Conservation (phyloP, 768 basidiomycete genomes). For the Boletellus ananas region DNA sequence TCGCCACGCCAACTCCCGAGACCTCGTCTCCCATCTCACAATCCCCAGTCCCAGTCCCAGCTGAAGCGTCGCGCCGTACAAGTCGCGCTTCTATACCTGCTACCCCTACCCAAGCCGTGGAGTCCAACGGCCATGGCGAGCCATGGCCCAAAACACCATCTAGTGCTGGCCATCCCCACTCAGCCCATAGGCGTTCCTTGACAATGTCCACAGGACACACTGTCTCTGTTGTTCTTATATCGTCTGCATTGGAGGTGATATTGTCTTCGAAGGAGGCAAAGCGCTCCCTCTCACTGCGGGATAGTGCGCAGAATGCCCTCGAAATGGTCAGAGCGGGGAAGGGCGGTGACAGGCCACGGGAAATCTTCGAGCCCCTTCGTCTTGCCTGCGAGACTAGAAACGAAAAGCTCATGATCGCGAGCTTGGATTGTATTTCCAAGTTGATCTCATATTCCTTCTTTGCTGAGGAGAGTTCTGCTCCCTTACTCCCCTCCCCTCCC, state of each 20-base stretch:
- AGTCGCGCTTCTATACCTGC: slow-evolving; percentile 5
- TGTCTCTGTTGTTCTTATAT: slow-evolving; percentile 76
- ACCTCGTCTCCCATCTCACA: slow-evolving; percentile 9
- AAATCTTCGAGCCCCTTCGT: slow-evolving; percentile 94
- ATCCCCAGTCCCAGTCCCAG: background rate
- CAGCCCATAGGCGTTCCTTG: slow-evolving; percentile 51
- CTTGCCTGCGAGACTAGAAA: slow-evolving; percentile 93
- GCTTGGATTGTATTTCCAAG: slow-evolving; percentile 96
- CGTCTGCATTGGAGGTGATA: slow-evolving; percentile 83
- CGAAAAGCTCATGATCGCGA: slow-evolving; percentile 94
- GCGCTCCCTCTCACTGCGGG: slow-evolving; percentile 74
- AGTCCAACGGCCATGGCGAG: slow-evolving; percentile 15
- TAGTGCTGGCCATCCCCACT: slow-evolving; percentile 12
- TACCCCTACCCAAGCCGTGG: slow-evolving; percentile 3
- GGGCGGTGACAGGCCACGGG: slow-evolving; percentile 73
- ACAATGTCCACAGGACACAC: slow-evolving; percentile 66
- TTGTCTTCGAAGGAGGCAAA: slow-evolving; percentile 86
- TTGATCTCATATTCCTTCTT: slow-evolving; percentile 98
- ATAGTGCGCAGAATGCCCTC: slow-evolving; percentile 76
- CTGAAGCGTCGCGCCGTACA: slow-evolving; percentile 5
- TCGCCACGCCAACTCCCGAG: background rate
- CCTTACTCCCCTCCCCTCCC: slow-evolving; percentile 65
- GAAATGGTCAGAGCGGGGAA: slow-evolving; percentile 76
- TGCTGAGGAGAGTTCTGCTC: slow-evolving; percentile 53
- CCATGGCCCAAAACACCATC: slow-evolving; percentile 19